Base-by-base conservation (phyloP, 1,139 yeast species). In the Suhomyces guaymorum region DNA sequence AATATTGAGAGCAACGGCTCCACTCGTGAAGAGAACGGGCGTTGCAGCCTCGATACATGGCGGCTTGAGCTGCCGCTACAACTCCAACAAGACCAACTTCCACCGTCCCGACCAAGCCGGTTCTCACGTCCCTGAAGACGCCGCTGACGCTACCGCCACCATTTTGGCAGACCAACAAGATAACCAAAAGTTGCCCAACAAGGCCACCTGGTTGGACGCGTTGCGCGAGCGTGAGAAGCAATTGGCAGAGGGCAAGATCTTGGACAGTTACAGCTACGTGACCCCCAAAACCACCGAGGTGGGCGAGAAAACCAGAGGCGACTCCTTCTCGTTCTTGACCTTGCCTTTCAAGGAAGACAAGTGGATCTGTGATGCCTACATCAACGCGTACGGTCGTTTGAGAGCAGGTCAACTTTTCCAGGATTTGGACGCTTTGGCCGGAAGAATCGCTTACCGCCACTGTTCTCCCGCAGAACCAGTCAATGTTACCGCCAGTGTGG, bases 401-500 rank as follows among this genome's bases (percentile, higher is more conserved):
- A 71, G 96, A 52, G 88, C 86, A 47, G 97, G 97, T 19, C 96
- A 88, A 57, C 70, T 90, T 49, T 88, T 90, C 63, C 96, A 88
- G 62, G 96, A 88, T 59, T 69, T 88, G 55, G 96, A 88, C 56
- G 92, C 94, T 5, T 66, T 87, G 43, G 95, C 96, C 1, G 96
- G 95, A 26, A 76, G 88, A 52, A 86, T 87, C 49, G 94, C 94
- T 15, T 83, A 86, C 55, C 71, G 85, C 49, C 95, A 86, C 55
- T 85, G 95, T 63, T 73, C 86, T 6, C 96, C 96, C 0, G 92
- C 95, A 1, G 89, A 84, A 54, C 96, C 96, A 7, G 89, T 87
- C 58, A 83, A 87, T 54, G 97, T 88, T 22, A 90, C 97, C 10
- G 97, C 97, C 1, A 82, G 94, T 11, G 96, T 90, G 23, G 97